Conservation (phyloP, 805 yeast genomes). For the Jamesozyma spencerorum region DNA sequence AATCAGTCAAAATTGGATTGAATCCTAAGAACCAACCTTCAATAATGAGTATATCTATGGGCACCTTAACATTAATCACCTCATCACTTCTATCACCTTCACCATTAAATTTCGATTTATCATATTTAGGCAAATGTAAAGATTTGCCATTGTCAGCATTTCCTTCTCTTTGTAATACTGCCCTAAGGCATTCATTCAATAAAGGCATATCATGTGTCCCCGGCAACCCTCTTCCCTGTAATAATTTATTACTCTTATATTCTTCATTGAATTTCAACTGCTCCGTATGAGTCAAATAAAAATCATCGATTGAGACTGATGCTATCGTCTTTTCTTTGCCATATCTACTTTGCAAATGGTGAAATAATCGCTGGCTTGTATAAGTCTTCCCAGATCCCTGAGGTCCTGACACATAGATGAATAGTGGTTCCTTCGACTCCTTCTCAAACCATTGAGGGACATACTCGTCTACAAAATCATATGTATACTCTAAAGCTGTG, state of each 20-base stretch:
- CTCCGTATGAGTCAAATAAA: slow-evolving; percentile 59
- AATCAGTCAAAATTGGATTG: slow-evolving; percentile 31
- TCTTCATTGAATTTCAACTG: slow-evolving; percentile 40
- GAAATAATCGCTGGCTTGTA: slow-evolving; percentile 36
- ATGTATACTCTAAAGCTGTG: neutral
- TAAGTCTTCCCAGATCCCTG: slow-evolving; percentile 76
- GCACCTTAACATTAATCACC: slow-evolving; percentile 22
- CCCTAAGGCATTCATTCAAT: slow-evolving; percentile 15
- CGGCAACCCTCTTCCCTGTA: slow-evolving; percentile 81
- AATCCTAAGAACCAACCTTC: slow-evolving; percentile 97
- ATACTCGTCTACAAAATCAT: slow-evolving; percentile 16
- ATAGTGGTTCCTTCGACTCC: slow-evolving; percentile 31
- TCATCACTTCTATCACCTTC: slow-evolving; percentile 62
- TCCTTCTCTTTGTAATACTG: slow-evolving; percentile 30
- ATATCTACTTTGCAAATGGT: slow-evolving; percentile 28
- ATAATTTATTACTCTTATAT: slow-evolving; percentile 41
- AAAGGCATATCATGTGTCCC: slow-evolving; percentile 76
- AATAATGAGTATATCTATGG: slow-evolving; percentile 58
- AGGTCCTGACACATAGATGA: slow-evolving; percentile 58
- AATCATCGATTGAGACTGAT: slow-evolving; percentile 74
- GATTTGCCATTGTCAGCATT: slow-evolving; percentile 14
- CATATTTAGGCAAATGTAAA: slow-evolving; percentile 56
- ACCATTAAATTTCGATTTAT: slow-evolving; percentile 63
- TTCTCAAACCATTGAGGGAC: slow-evolving; percentile 18
- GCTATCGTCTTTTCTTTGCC: slow-evolving; percentile 33